phyloP scores from a whole-genome alignment of 352 stramenopile genomes.

The Pythium phragmitis region DNA sequence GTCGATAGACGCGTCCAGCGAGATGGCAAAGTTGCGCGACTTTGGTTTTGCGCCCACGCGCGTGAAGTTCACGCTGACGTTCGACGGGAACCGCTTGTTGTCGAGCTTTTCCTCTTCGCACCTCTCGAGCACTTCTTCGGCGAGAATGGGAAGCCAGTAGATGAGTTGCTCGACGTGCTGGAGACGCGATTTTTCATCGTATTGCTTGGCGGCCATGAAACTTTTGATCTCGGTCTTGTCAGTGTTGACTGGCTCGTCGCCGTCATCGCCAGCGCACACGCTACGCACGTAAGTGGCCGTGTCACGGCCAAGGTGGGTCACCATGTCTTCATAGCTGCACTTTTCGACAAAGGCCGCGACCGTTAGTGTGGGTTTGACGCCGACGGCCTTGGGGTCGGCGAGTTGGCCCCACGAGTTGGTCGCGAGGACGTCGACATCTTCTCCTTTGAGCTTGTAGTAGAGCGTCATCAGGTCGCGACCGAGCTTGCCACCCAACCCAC shows the following conservation, averaged over 20 bases:
- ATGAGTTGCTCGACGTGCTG: constrained; percentile 51
- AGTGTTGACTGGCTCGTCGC: constrained; percentile 65
- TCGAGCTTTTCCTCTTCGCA: constrained; percentile 76
- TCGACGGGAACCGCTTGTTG: constrained; percentile 74
- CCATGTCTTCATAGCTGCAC: constrained; percentile 52
- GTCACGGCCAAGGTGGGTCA: constrained; percentile 55
- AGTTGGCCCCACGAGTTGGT: constrained; percentile 26
- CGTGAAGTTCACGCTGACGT: constrained; percentile 54
- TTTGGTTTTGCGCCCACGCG: constrained; percentile 52
- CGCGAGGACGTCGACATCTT: constrained; percentile 23
- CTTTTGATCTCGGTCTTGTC: constrained; percentile 67
- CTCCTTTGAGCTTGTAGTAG: constrained; percentile 41
- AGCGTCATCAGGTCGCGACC: constrained; percentile 66
- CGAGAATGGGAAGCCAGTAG: constrained; percentile 77
- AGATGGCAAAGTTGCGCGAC: constrained; percentile 47
- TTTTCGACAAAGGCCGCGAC: constrained; percentile 53
- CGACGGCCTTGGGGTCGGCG: constrained; percentile 16
- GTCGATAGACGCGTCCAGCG: constrained; percentile 55
- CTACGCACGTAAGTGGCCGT: constrained; percentile 53
- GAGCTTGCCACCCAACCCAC: constrained; percentile 75
- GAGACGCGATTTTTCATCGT: constrained; percentile 63
- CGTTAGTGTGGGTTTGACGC: constrained; percentile 32
- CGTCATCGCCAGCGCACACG: constrained; percentile 66
- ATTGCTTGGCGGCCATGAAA: constrained; percentile 79
- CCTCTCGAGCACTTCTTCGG: constrained; percentile 74